These are phyloP conservation scores for Globisporangium acanthophoron DNA, from an alignment of 352 stramenopile genomes.

Conservation along the genomic window DNA sequence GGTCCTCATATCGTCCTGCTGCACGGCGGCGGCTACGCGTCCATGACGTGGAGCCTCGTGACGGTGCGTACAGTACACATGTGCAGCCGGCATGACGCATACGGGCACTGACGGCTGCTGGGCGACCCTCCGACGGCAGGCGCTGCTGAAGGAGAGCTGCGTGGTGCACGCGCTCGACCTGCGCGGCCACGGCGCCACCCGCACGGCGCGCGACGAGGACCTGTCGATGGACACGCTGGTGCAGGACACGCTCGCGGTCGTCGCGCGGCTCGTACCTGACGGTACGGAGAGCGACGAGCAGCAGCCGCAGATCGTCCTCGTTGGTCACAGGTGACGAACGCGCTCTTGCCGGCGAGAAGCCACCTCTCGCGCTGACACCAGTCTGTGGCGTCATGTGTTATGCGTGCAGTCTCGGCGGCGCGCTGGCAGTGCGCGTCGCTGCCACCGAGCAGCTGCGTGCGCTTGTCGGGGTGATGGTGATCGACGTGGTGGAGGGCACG, in stretches of 20 bases:
- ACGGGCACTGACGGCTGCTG: neutral
- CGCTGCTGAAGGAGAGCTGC: conserved; percentile 65
- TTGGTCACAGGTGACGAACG: conserved; percentile 61
- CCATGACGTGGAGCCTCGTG: conserved; percentile 82
- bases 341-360: neutral
- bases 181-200: conserved; percentile 67
- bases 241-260: conserved; percentile 55
- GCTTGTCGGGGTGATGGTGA: conserved; percentile 80
- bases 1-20: conserved; percentile 77
- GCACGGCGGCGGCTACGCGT: conserved; percentile 82
- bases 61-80: conserved; percentile 28
- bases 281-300: conserved; percentile 16
- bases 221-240: conserved; percentile 73
- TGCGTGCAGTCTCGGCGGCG: conserved; percentile 63
- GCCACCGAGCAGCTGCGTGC: conserved; percentile 48
- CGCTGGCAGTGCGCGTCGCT: conserved; percentile 71
- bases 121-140: conserved; percentile 20
- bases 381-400: neutral
- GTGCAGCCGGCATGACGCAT: neutral
- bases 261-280: conserved; percentile 46
- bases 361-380: too few species aligned
- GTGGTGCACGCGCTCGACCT: conserved; percentile 83
- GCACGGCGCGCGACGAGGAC: conserved; percentile 54
- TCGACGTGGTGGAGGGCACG: conserved; percentile 88
- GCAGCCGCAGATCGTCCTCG: conserved; percentile 54